These are phyloP conservation scores for Dissophora globulifera DNA, from an alignment of 192 early-diverging fungal genomes.

Conservation along the genomic window DNA sequence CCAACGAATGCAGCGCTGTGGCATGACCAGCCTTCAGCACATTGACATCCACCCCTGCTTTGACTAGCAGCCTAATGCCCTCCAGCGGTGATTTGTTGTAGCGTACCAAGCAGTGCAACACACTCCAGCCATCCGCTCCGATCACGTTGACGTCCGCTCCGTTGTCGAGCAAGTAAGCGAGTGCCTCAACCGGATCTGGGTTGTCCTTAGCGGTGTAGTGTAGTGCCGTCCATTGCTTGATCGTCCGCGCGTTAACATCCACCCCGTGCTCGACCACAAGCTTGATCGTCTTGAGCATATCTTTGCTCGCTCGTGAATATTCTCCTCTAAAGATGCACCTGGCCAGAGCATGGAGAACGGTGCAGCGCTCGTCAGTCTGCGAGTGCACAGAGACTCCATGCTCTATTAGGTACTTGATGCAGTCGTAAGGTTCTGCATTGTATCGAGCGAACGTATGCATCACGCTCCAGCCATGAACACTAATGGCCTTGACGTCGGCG, in stretches of 20 bases:
- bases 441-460: constrained; percentile 60
- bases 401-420: constrained; percentile 59
- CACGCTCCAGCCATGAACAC: constrained; percentile 72
- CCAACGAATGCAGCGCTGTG: constrained; percentile 43
- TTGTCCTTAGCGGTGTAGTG: constrained; percentile 62
- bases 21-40: constrained; percentile 49
- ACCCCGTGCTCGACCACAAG: constrained; percentile 65
- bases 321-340: constrained; percentile 51
- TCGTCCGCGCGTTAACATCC: constrained; percentile 62
- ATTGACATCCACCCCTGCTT: constrained; percentile 50
- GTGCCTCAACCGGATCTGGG: constrained; percentile 53
- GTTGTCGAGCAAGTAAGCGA: constrained; percentile 61
- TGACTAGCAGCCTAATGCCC: constrained; percentile 54
- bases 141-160: constrained; percentile 74
- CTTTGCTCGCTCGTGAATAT: constrained; percentile 40
- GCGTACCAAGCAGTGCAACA: constrained; percentile 59
- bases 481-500: constrained; percentile 69
- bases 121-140: constrained; percentile 70
- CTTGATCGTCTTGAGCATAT: constrained; percentile 56
- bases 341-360: constrained; percentile 72
- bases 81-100: constrained; percentile 64
- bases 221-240: constrained; percentile 59
- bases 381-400: constrained; percentile 66
- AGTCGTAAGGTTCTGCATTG: constrained; percentile 54
- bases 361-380: constrained; percentile 72